Evolutionary conservation across 768 basidiomycete species (phyloP), one percentile per base, ranked within the genome.

Genomic region (Boletus pseudopeckii): DNA sequence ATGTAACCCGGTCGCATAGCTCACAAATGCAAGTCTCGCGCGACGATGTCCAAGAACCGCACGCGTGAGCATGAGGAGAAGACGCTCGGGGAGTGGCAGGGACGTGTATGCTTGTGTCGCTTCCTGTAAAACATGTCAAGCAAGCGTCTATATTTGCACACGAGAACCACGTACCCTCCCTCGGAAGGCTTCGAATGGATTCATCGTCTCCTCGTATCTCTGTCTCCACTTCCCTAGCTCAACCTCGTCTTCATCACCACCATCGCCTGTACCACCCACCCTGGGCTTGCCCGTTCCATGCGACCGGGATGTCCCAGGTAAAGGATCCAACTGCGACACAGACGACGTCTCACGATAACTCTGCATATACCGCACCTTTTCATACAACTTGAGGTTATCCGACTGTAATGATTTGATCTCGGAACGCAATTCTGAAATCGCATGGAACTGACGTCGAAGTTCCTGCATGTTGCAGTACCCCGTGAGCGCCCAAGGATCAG

Each of bases 291-390:
- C 26, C 8, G 18, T 13, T 22, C 54, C 30, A n/a, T 54, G 57
- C 22, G 55, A 43, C 28, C 24, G 48, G 20, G 71, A 70, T 5
- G 64, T 52, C n/a, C 62, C 57, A 24, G 88, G 86, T 2, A 88
- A 71, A 13, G 86, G 88, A 63, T 85, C 85, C 47, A 88, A 77
- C 59, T 89, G 87, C 22, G 84, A 81, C 14, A 81, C 78, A 7
- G 73, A 70, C 28, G 80, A 74, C 36, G 91, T 88, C 65, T 93
- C 90, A 17, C 90, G 82, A 64, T 98, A 99, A 56, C 88, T 92
- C 69, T 98, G 95, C 86, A 98, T 97, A 69, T 98, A 98, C 56
- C 95, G 85, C 48, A 98, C 95, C 75, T 98, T 99, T 72, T 98
- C 97, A 71, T 98, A 98, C 55, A 98, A 75, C 70, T 99, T 98